Base-by-base conservation (phyloP, 164 flowering plant species). In the Sedum album region DNA sequence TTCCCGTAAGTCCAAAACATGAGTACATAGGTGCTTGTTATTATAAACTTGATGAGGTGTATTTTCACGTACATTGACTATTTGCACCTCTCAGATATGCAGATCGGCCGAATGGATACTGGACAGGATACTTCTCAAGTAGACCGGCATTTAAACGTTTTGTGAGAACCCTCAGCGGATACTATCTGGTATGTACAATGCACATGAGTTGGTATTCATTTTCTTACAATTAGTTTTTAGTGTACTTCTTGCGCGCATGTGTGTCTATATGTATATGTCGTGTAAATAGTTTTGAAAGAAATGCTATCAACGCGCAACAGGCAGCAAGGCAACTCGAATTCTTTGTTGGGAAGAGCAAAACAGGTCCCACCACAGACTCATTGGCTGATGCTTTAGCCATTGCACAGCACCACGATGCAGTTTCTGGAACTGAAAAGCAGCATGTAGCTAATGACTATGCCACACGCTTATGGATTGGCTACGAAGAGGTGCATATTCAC, bases 361-460 rank as follows among this genome's bases (percentile, higher is more conserved):
- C 80, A 14, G 85, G 87, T 23, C 85, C 89, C 31, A 86, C 78
- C 41, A 86, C 91, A 11, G 88, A 85, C 77, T 69, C 77, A 51
- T 70, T 94, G 57, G 97, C 85, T 39, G 89, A 94, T 83, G 98
- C 98, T 73, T 74, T 94, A 76, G 95, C 91, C 53, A 78, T 93
- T 73, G 95, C 89, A 74, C 98, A 93, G 71, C 98, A 93, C 81
- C 98, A 93, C 77, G 98, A 94, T 87, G 98, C 93, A 65, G 95
- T 94, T 72, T 82, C 83, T 78, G 97, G 98, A 26, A 94, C 98
- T 20, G 77, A 77, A 75, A 84, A 86, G 79, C 96, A 89, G 71
- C 97, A 94, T 81, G 97, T 91, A 65, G 93, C 98, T 51, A 73
- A 86, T 83, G 97, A 93, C 79, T 93, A 93, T 82, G 86, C 96